Conservation (phyloP, 176 grass and related monocot genomes). For the Paspalum notatum region DNA sequence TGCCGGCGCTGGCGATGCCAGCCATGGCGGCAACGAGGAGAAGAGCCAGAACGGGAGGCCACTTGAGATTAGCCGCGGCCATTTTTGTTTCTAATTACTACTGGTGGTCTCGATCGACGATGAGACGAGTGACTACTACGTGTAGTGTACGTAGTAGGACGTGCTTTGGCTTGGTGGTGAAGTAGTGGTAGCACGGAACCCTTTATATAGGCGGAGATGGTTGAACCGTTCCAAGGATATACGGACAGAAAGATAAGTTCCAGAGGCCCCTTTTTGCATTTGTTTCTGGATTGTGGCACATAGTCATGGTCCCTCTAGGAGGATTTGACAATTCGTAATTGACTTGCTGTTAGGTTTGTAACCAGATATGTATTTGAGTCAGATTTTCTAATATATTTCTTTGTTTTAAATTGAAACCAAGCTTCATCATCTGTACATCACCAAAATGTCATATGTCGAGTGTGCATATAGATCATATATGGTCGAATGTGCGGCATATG, state of each 20-base stretch:
- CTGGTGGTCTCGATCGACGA: not conserved
- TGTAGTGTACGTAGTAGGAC: not conserved
- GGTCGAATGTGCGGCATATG: too few relatives aligned
- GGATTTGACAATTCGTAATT: slow-evolving; percentile 16
- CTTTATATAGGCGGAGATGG: slow-evolving; percentile 29
- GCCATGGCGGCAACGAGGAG: slow-evolving; percentile 45
- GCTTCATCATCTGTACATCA: too few relatives aligned
- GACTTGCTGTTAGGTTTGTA: not conserved
- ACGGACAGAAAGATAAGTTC: too few relatives aligned
- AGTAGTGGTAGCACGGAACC: not conserved
- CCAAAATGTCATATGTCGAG: too few relatives aligned
- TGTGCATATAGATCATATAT: too few relatives aligned
- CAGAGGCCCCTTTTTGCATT: not conserved
- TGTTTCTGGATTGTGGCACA: slow-evolving; percentile 5
- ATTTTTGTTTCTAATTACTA: slow-evolving; percentile 9
- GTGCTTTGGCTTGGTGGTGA: slow-evolving; percentile 43
- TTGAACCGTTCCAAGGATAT: slow-evolving; percentile 37
- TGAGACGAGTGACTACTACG: not conserved
- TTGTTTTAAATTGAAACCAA: too few relatives aligned
- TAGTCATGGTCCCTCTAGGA: not conserved
- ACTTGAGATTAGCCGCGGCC: slow-evolving; percentile 25
- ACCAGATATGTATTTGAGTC: not conserved
- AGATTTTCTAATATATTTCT: too few relatives aligned
- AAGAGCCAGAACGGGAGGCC: slow-evolving; percentile 35
- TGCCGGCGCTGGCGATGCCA: slow-evolving; percentile 44